Base-by-base conservation (phyloP, 1,284 basidiomycete species). In the Puccinia coronata region DNA sequence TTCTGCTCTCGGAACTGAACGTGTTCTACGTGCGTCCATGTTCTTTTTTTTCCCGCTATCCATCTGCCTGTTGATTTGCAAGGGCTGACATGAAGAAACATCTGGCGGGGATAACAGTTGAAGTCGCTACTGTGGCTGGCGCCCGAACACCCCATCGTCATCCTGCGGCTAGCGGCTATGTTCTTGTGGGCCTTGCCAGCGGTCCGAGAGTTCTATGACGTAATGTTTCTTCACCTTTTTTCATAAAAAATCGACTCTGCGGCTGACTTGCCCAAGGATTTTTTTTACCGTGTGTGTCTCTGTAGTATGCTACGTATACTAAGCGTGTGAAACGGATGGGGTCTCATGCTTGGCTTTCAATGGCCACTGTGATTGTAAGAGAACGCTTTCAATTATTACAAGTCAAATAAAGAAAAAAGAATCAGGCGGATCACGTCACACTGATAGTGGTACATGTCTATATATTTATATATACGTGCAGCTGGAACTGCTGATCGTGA, bases 121-220 rank as follows among this genome's bases (percentile, higher is more conserved):
- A 85, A 92, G 91, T 89, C 89, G 73, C 87, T 94, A 81, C 88
- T 94, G 53, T 94, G 93, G 92, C 92, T 94, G 90, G 92, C 93
- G 84, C 93, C 93, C 41, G 91, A 93, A 85, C 92, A 93, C 86
- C 92, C 92, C 11, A 90, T 94, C 82, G 89, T 94, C 59, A 92
- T 93, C 79, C 87, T 90, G 82, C 89, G 92, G 43, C 88, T 94
- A 16, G 90, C 90, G 9, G 90, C 90, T 76, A 90, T 93, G 79
- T 94, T 94, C 85, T 87, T 93, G 3, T 94, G 92, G 84, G 93
- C 91, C 20, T 87, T 94, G 53, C 93, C 92, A 14, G 93, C 93
- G 47, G 82, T 73, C 55, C 34, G 80, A 90, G 85, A 92, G 92
- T 85, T 93, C 93, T 84, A 90, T 92, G 85, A 91, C 92, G 83